Conservation (phyloP, 2,329 filamentous ascomycete species). For the Penicillium sp. region DNA sequence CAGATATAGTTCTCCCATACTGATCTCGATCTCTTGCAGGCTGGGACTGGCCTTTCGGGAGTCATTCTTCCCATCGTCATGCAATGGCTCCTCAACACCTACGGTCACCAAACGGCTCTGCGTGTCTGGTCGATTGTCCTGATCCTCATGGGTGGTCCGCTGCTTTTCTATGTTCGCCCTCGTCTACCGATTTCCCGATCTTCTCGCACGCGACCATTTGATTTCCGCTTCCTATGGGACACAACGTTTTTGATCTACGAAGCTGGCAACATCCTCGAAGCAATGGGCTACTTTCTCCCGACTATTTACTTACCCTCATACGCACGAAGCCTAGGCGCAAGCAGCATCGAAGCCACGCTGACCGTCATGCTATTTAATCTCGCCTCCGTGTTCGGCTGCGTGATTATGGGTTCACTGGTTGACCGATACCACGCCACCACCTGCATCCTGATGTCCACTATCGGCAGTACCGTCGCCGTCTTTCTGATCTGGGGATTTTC, state of each 20-base stretch:
- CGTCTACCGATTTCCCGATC: slow-evolving; percentile 33
- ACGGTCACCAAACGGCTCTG: slow-evolving; percentile 44
- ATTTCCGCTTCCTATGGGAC: slow-evolving; percentile 33
- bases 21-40: slow-evolving; percentile 31
- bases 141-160: slow-evolving; percentile 19
- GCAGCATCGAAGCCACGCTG: slow-evolving; percentile 20
- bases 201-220: slow-evolving; percentile 37
- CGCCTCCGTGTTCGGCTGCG: slow-evolving; percentile 29
- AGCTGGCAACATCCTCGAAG: slow-evolving; percentile 39
- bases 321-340: slow-evolving; percentile 27
- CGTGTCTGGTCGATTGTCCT: slow-evolving; percentile 39
- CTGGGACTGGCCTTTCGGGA: slow-evolving; percentile 35
- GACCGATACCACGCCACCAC: slow-evolving; percentile 41
- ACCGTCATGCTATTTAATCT: slow-evolving; percentile 33
- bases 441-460: slow-evolving; percentile 40
- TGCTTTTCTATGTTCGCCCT: slow-evolving; percentile 39
- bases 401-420: slow-evolving; percentile 35
- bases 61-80: slow-evolving; percentile 45
- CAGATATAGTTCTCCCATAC: background rate
- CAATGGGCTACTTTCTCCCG: slow-evolving; percentile 38
- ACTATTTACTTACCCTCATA: slow-evolving; percentile 39
- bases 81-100: slow-evolving; percentile 40
- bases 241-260: slow-evolving; percentile 47
- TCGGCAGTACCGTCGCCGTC: slow-evolving; percentile 40
- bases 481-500: slow-evolving; percentile 49